Percentiles rank a stretch among this genome's conserved stretches.
Evolutionary conservation across 2,329 filamentous ascomycete genomes (phyloP).

Genomic region (Ophiocordyceps camponoti-rufipedis): DNA sequence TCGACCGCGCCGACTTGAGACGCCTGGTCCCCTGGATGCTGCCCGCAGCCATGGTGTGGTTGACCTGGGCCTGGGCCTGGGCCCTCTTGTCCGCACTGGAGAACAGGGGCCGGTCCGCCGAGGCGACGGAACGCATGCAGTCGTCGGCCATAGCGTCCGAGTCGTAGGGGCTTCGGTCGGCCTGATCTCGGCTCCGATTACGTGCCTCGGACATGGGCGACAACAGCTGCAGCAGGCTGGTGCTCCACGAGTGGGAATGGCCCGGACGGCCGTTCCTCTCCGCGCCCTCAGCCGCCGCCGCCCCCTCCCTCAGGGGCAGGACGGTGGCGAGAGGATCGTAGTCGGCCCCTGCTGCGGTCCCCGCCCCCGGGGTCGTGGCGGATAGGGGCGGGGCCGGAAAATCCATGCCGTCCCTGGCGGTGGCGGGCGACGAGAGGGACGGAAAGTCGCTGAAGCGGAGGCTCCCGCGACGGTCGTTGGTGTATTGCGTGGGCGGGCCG

Average conservation of each 20-base stretch:
- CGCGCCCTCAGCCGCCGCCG: not conserved
- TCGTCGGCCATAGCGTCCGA: slow-evolving; percentile 22
- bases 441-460: slow-evolving; percentile 38
- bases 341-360: slow-evolving; percentile 6
- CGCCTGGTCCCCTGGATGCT: slow-evolving; percentile 29
- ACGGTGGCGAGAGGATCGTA: slow-evolving; percentile 24
- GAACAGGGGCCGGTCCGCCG: slow-evolving; percentile 42
- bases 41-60: slow-evolving; percentile 42
- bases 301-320: slow-evolving; percentile 8
- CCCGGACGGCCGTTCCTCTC: not conserved
- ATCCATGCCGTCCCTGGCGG: slow-evolving; percentile 15
- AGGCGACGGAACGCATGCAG: slow-evolving; percentile 12
- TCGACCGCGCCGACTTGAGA: slow-evolving; percentile 27
- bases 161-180: slow-evolving; percentile 22
- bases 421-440: slow-evolving; percentile 9
- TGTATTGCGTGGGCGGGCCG: slow-evolving; percentile 32
- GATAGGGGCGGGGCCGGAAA: slow-evolving; percentile 9
- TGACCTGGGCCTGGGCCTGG: slow-evolving; percentile 44
- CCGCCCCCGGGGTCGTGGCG: slow-evolving; percentile 8
- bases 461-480: slow-evolving; percentile 34
- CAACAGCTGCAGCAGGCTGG: slow-evolving; percentile 20
- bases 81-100: slow-evolving; percentile 44
- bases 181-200: slow-evolving; percentile 11
- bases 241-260: not conserved
- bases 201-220: slow-evolving; percentile 9